Base-by-base conservation (phyloP, 768 basidiomycete species). In the Cyathus striatus region DNA sequence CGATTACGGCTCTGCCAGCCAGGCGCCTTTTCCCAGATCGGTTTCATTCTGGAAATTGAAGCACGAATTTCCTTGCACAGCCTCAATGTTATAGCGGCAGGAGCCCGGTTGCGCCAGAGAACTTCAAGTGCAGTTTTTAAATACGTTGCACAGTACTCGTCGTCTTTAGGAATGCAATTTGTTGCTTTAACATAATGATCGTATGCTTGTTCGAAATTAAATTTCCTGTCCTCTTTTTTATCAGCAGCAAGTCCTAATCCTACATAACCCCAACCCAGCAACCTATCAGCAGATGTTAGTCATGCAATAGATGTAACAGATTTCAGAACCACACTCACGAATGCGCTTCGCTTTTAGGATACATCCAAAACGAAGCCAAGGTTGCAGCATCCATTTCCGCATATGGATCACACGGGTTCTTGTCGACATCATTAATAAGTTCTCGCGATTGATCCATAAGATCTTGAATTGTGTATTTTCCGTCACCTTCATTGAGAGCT, bases 261-360 rank as follows among this genome's bases (percentile, higher is more conserved):
- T 39, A 53, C 45, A 40, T 64, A 56, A 44, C 55, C 61, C 54
- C 56, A 64, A 3, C 56, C 63, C 7, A 61, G 50, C 23, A 56
- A 53, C 14, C 64, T 64, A 35, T 22, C 5, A 4, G n/a, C 24
- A 33, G 24, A 18, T 25, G 30, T 30, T 18, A 3, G 35, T 34
- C 49, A 21, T 40, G 39, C 21, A 40, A 23, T 14, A 43, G 21
- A 6, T 43, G n/a, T 17, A 23, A 12, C 2, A 40, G 13, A 24
- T 17, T 13, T 16, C 38, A 27, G 12, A 2, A 42, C 32, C 13
- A n/a, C 17, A 54, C 65, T 34, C 48, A 70, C 70, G 65, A 55
- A 14, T 66, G 47, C 21, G 69, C 69, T 36, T 58, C 56, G 10
- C 53, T 71, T 23, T 54, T 48, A 2, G 65, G 66, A 47, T 69